A percentile compares a stretch with the other conserved stretches of the same genome.
Evolutionary conservation across 2,329 filamentous ascomycete genomes (phyloP).

Genomic region (Penicillium hesseltinei): DNA sequence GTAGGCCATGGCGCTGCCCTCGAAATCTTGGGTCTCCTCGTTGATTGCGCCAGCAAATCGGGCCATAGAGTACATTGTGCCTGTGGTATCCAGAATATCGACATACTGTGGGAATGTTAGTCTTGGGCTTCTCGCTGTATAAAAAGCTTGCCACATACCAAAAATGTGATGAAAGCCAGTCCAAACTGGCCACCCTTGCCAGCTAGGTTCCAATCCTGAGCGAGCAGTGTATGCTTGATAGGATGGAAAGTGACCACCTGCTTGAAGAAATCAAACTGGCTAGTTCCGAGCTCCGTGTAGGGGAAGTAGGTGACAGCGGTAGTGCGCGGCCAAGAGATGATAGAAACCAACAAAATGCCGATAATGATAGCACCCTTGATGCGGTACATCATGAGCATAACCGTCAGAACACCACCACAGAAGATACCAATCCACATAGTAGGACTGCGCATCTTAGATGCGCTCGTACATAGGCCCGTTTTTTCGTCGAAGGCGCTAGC

Average conservation of each 20-base stretch:
- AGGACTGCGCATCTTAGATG: slow-evolving; percentile 72
- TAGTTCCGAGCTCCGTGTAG: slow-evolving; percentile 65
- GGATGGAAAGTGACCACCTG: slow-evolving; percentile 81
- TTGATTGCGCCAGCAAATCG: slow-evolving; percentile 78
- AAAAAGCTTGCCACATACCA: slow-evolving; percentile 37
- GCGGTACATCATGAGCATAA: slow-evolving; percentile 77
- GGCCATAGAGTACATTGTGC: slow-evolving; percentile 87
- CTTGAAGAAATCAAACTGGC: slow-evolving; percentile 80
- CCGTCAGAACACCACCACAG: slow-evolving; percentile 76
- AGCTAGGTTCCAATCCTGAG: slow-evolving; percentile 70
- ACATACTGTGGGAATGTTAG: slow-evolving; percentile 57
- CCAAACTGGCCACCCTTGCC: slow-evolving; percentile 73
- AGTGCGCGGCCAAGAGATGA: slow-evolving; percentile 81
- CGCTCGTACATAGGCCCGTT: slow-evolving; percentile 58
- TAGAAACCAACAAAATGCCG: slow-evolving; percentile 77
- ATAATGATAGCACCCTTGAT: slow-evolving; percentile 84
- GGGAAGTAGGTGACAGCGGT: slow-evolving; percentile 81
- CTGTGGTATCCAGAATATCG: slow-evolving; percentile 83
- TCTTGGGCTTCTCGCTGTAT: not conserved
- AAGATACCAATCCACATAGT: slow-evolving; percentile 88
- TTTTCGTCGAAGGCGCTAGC: slow-evolving; percentile 18
- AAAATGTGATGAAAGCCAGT: slow-evolving; percentile 80
- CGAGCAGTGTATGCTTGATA: slow-evolving; percentile 66
- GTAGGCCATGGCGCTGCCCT: slow-evolving; percentile 79
- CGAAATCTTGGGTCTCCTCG: slow-evolving; percentile 80